Percentiles rank a stretch among this genome's conserved stretches.
Evolutionary conservation across 2,329 filamentous ascomycete genomes (phyloP).

Genomic region (Dothideomycetidae sp.): DNA sequence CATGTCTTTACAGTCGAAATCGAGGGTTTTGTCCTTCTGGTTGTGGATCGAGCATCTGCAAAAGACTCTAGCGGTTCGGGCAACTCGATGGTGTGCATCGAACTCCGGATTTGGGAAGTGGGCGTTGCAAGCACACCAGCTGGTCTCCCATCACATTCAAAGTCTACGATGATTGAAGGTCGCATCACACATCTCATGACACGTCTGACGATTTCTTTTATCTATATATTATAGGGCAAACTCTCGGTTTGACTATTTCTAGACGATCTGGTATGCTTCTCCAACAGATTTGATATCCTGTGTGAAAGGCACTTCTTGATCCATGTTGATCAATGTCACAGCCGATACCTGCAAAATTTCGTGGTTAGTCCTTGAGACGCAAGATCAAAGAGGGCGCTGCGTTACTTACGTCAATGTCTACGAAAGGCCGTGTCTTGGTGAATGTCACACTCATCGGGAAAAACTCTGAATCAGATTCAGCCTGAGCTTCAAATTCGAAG

Average conservation of each 20-base stretch:
- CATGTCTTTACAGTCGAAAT: background rate
- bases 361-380: no score
- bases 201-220: no score
- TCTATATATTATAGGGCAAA: background rate
- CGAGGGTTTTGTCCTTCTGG: background rate
- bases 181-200: background rate
- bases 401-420: constrained; percentile 79
- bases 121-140: no score
- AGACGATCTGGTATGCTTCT: constrained; percentile 62
- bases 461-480: constrained; percentile 80
- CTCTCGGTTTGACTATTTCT: no score
- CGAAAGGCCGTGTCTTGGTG: constrained; percentile 68
- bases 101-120: no score
- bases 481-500: constrained; percentile 90
- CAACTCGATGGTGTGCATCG: no score
- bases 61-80: background rate
- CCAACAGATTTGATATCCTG: constrained; percentile 67
- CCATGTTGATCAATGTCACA: constrained; percentile 58
- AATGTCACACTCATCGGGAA: constrained; percentile 95
- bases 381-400: background rate
- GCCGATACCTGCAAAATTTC: constrained; percentile 43
- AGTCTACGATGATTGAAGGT: no score
- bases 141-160: no score
- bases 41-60: background rate
- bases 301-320: constrained; percentile 67